phyloP scores from a whole-genome alignment of 805 yeast species.

The Torulaspora microellipsoides region DNA sequence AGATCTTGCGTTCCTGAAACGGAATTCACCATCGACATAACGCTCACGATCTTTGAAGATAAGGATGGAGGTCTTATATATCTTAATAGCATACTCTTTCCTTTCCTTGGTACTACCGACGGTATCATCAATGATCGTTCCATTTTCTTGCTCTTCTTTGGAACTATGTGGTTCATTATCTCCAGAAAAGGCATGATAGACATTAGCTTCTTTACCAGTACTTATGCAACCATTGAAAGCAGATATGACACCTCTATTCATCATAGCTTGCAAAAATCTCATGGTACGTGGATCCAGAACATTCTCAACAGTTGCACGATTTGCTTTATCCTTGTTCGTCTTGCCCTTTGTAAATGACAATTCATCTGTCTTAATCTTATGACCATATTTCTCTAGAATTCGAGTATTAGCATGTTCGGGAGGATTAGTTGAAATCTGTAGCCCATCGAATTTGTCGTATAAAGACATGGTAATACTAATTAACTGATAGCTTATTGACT shows the following conservation, averaged over 20 bases:
- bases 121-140: background rate
- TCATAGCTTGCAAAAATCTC: constrained; percentile 72
- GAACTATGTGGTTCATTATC: constrained; percentile 27
- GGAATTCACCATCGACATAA: constrained; percentile 91
- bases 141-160: constrained; percentile 1
- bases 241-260: constrained; percentile 77
- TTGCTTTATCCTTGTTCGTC: constrained; percentile 73
- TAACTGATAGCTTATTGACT: too few species aligned
- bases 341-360: constrained; percentile 52
- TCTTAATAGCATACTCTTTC: constrained; percentile 80
- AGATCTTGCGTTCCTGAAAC: constrained; percentile 80
- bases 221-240: constrained; percentile 89
- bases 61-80: constrained; percentile 90
- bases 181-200: constrained; percentile 69
- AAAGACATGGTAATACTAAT: constrained; percentile 14
- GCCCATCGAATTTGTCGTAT: constrained; percentile 21
- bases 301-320: constrained; percentile 95
- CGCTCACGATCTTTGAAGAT: constrained; percentile 97
- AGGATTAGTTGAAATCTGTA: constrained; percentile 11
- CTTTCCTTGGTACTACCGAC: constrained; percentile 16
- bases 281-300: constrained; percentile 94
- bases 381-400: constrained; percentile 58
- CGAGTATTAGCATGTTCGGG: constrained; percentile 40
- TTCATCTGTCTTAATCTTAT: constrained; percentile 60
- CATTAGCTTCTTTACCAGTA: constrained; percentile 99